Evolutionary conservation across 106 monocot species (phyloP), one percentile per base, ranked within the genome.

Genomic region (Chionographis japonica): DNA sequence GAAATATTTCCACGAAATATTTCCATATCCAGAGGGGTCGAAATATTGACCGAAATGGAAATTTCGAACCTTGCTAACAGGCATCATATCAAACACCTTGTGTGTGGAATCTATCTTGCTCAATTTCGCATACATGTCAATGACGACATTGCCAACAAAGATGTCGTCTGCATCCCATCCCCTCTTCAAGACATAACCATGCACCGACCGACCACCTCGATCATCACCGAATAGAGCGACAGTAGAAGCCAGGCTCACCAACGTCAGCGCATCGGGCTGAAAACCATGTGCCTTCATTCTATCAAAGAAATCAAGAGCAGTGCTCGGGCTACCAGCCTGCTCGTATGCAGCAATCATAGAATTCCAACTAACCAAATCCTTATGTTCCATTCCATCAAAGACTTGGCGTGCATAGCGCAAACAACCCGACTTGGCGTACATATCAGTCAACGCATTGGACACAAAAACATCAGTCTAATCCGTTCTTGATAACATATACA

Each of bases 361-460:
- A 62, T 85, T 85, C 85, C 85, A 85, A 2, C 78, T 75, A 3
- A 81, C 78, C 58, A 85, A 58, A 62, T 85, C 85, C 41, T 39
- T 77, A 46, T 46, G 4, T 0, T 62, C 43, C 74, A 92, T 78
- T 14, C 37, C 63, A 65, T 92, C 83, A 63, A 85, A 92, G 3
- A 88, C 62, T 17, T n/a, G 36, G 40, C 58, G 49, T 8, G 92
- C 82, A 60, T 80, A 63, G 4, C 18, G 65, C 57, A 88, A 52
- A 40, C 54, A 61, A 15, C 67, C 68, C 55, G 70, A 43, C 61
- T 88, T 92, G 2, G 77, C 78, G 61, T 92, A 92, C 84, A 87
- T 82, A 64, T 88, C 79, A 39, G 88, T 80, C 72, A 92, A 71
- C 14, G 85, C 82, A 71, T 92, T 92, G 1, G 73, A 88, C 7